Base-by-base conservation (phyloP, 2,329 filamentous ascomycete species). In the Fonsecaea erecta region DNA sequence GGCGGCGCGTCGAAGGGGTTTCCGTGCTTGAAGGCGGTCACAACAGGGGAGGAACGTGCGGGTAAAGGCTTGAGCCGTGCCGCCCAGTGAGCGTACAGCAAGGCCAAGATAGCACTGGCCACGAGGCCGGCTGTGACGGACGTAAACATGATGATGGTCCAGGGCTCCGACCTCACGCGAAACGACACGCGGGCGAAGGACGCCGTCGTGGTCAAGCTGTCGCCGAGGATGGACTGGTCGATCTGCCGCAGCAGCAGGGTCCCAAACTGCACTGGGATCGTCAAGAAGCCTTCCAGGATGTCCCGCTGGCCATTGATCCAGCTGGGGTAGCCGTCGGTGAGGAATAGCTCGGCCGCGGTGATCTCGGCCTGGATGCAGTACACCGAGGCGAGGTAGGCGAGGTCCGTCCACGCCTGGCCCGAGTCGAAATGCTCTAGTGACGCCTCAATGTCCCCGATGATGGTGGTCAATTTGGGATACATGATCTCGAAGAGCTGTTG, bases 11-110 rank as follows among this genome's bases (percentile, higher is more conserved):
- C 48, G 24, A 28, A 52, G 16, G 48, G 48, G 48, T 52, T 30
- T 28, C 48, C 48, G 24, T 52, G 28, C 8, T 7, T 14, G 21
- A 52, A 52, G 16, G 48, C 48, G 21, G 24, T 21, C 12, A 16
- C 24, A 32, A 52, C 11, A 1, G 48, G 28, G 9, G 24, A 24
- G 48, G 48, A 52, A n/a, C 7, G 21, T n/a, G 28, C 48, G 12
- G 3, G 48, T 12, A 2, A 21, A 16, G 48, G 18, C n/a, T 32
- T 28, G 3, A 7, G 48, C 16, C 24, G 28, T 52, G 21, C 28
- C 28, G 48, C 48, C 48, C 48, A 52, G 28, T 52, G 28, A 52
- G 48, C 48, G 48, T 52, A 52, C 24, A 28, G 12, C 48, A 52
- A 14, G 48, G 6, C 11, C 48, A 52, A 30, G 28, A 28, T 12